These are phyloP conservation scores for Botryobasidium botryosum DNA, from an alignment of 768 basidiomycete genomes.

Conservation along the genomic window DNA sequence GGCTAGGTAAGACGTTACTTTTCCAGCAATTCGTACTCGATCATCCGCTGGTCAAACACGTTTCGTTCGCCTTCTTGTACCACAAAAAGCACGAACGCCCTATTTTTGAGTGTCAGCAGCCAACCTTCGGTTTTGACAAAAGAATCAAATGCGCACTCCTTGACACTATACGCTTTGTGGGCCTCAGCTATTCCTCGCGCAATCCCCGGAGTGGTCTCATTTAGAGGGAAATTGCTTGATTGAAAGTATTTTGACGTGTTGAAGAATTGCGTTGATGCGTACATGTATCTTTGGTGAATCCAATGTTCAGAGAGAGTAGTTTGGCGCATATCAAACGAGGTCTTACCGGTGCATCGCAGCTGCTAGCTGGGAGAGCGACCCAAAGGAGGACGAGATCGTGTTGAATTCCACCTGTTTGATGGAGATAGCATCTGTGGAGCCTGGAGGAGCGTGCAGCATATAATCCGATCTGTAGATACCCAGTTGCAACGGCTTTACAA, in stretches of 20 bases:
- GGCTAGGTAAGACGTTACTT: constrained; percentile 28
- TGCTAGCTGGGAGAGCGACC: constrained; percentile 48
- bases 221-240: constrained; percentile 46
- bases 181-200: constrained; percentile 63
- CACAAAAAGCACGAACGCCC: constrained; percentile 65
- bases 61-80: constrained; percentile 80
- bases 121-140: neutral
- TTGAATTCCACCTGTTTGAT: constrained; percentile 98
- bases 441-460: constrained; percentile 44
- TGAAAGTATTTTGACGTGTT: constrained; percentile 35
- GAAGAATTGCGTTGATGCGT: constrained; percentile 49
- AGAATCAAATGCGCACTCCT: neutral
- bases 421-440: constrained; percentile 16
- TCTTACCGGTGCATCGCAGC: constrained; percentile 62
- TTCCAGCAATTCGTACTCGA: constrained; percentile 77
- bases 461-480: constrained; percentile 94
- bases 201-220: constrained; percentile 51
- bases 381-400: constrained; percentile 88
- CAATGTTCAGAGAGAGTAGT: neutral
- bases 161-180: constrained; percentile 47
- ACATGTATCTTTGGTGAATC: constrained; percentile 38
- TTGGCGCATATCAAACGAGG: neutral
- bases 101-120: no score
- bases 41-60: constrained; percentile 78
- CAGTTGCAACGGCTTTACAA: constrained; percentile 54